A percentile compares a stretch with the other conserved stretches of the same genome.
Conservation (phyloP, 2,329 filamentous ascomycete genomes). For the Parascedosporium putredinis region DNA sequence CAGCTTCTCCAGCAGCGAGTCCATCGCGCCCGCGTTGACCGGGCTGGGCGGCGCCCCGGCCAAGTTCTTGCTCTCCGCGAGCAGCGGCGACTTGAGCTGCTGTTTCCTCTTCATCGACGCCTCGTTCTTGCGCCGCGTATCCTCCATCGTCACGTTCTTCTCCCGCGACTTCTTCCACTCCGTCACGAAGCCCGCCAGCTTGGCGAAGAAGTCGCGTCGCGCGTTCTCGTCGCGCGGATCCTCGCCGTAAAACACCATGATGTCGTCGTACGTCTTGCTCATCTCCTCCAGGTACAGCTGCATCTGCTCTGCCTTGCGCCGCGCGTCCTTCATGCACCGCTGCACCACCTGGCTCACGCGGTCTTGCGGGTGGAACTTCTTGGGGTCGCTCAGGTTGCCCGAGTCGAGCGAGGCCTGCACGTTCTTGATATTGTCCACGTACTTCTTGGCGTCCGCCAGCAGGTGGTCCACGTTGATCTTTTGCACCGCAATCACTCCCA, state of each 20-base stretch:
- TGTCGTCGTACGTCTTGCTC: constrained; percentile 40
- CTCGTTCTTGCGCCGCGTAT: constrained; percentile 75
- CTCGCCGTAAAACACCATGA: constrained; percentile 67
- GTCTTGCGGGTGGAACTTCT: constrained; percentile 96
- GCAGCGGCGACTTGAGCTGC: constrained; percentile 50
- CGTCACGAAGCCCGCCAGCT: constrained; percentile 77
- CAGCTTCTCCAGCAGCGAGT: constrained; percentile 87
- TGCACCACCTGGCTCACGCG: constrained; percentile 87
- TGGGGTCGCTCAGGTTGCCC: constrained; percentile 89
- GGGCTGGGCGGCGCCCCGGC: constrained; percentile 48
- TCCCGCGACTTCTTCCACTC: constrained; percentile 96
- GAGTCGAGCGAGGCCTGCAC: constrained; percentile 85
- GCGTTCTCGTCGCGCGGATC: constrained; percentile 85
- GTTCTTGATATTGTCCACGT: constrained; percentile 91
- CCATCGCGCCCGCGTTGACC: constrained; percentile 81
- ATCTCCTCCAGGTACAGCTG: constrained; percentile 89
- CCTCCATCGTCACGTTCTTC: constrained; percentile 81
- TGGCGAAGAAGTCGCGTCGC: constrained; percentile 89
- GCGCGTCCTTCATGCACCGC: constrained; percentile 89
- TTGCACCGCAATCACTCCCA: constrained; percentile 64
- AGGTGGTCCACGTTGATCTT: constrained; percentile 95
- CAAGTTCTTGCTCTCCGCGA: constrained; percentile 30
- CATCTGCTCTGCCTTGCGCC: constrained; percentile 93
- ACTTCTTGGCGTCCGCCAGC: constrained; percentile 74
- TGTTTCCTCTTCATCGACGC: constrained; percentile 87